Conservation (phyloP, 2,329 filamentous ascomycete species). For the Microsporum audouinii region DNA sequence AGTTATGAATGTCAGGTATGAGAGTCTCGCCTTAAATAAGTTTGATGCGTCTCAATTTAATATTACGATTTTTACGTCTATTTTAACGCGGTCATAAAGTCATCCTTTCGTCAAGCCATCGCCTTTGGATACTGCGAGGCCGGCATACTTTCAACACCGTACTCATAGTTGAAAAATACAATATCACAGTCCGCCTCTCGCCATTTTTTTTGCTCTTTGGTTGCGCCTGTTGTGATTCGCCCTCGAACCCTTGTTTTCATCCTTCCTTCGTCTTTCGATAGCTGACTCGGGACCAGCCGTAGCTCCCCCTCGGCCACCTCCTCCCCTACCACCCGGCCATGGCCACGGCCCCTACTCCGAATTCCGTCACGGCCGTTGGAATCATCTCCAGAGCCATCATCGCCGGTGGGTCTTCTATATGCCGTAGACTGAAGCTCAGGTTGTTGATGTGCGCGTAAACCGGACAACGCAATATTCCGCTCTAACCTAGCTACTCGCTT, state of each 20-base stretch:
- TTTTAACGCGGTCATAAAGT: neutral
- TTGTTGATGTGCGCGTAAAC: slow-evolving; percentile 40
- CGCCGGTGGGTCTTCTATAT: slow-evolving; percentile 39
- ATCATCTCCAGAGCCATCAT: slow-evolving; percentile 9
- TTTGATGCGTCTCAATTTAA: neutral
- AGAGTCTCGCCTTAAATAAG: neutral
- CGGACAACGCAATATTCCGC: slow-evolving; percentile 52
- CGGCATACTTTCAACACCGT: neutral
- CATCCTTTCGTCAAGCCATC: neutral
- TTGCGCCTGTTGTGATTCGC: slow-evolving; percentile 83
- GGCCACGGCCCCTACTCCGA: slow-evolving; percentile 37
- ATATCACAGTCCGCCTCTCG: slow-evolving; percentile 40
- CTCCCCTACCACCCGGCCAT: slow-evolving; percentile 39
- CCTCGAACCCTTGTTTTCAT: slow-evolving; percentile 66
- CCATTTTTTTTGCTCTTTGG: slow-evolving; percentile 51
- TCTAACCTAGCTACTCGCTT: slow-evolving; percentile 59
- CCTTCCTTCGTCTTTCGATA: slow-evolving; percentile 60
- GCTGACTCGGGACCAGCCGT: slow-evolving; percentile 57
- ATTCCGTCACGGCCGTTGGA: slow-evolving; percentile 22
- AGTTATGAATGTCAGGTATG: neutral
- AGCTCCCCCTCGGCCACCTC: slow-evolving; percentile 33
- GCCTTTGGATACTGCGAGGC: neutral
- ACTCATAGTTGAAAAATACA: neutral
- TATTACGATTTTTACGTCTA: neutral
- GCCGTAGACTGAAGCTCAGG: slow-evolving; percentile 52